phyloP scores from a whole-genome alignment of 441 rosid genomes.

The Bocquillonia castaneifolia region DNA sequence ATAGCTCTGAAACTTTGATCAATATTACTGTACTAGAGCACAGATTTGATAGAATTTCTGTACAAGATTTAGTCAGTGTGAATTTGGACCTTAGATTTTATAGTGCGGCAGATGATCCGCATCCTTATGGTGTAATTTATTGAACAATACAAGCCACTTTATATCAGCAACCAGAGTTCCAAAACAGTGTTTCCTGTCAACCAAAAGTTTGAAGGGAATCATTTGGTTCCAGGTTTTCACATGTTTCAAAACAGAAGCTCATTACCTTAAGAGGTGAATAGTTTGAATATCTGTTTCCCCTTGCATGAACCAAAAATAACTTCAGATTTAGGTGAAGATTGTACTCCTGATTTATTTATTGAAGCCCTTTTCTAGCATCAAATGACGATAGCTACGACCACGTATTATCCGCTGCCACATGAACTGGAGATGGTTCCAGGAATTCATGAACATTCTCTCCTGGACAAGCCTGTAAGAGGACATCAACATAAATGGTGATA shows the following conservation, averaged over 20 bases:
- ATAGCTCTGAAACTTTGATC: background rate
- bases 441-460: slow-evolving; percentile 61
- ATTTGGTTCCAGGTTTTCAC: slow-evolving; percentile 5
- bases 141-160: slow-evolving; percentile 2
- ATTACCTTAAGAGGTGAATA: background rate
- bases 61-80: background rate
- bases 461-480: slow-evolving; percentile 65
- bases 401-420: slow-evolving; percentile 75
- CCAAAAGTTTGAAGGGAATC: background rate
- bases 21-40: background rate
- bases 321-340: slow-evolving; percentile 5
- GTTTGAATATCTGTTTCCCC: background rate
- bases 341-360: slow-evolving; percentile 26
- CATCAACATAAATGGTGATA: slow-evolving; percentile 21
- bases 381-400: slow-evolving; percentile 87
- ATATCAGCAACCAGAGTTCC: background rate
- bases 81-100: background rate
- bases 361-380: slow-evolving; percentile 72
- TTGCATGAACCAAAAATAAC: background rate
- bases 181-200: slow-evolving; percentile 7
- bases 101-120: background rate
- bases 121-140: background rate
- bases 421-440: slow-evolving; percentile 38
- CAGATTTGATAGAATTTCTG: background rate
- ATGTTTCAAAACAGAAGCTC: background rate